Conservation (phyloP, 2,329 filamentous ascomycete genomes). For the Ascochyta clinopodiicola region DNA sequence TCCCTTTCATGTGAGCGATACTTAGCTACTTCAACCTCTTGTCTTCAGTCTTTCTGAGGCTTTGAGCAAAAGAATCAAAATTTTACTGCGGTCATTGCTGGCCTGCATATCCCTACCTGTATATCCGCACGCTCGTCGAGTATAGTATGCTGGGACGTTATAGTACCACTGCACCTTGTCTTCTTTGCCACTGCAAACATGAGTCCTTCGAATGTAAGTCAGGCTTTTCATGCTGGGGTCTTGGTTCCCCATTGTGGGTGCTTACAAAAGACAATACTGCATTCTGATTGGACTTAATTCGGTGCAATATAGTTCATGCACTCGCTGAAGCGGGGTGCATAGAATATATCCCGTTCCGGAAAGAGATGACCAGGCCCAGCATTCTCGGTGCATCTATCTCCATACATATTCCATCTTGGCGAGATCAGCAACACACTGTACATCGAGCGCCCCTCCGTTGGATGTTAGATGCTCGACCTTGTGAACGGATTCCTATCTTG, state of each 20-base stretch:
- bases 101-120: not conserved
- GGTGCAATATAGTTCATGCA: slow-evolving; percentile 3
- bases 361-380: slow-evolving; percentile 5
- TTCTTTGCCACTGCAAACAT: not conserved
- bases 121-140: not conserved
- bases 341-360: not conserved
- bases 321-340: slow-evolving; percentile 10
- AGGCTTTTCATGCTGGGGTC: not conserved
- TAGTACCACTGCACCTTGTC: not conserved
- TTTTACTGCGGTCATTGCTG: not conserved
- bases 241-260: too few species aligned
- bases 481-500: not conserved
- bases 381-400: slow-evolving; percentile 10
- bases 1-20: slow-evolving; percentile 15
- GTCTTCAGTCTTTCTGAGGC: slow-evolving; percentile 4
- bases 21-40: slow-evolving; percentile 11
- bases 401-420: not conserved
- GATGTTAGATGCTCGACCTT: too few species aligned
- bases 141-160: too few species aligned
- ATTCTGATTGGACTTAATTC: not conserved
- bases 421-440: not conserved
- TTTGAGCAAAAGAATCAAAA: slow-evolving; percentile 5
- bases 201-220: not conserved
- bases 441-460: not conserved
- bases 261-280: not conserved